Conservation (phyloP, 441 rosid genomes). For the Gossypium lobatum region DNA sequence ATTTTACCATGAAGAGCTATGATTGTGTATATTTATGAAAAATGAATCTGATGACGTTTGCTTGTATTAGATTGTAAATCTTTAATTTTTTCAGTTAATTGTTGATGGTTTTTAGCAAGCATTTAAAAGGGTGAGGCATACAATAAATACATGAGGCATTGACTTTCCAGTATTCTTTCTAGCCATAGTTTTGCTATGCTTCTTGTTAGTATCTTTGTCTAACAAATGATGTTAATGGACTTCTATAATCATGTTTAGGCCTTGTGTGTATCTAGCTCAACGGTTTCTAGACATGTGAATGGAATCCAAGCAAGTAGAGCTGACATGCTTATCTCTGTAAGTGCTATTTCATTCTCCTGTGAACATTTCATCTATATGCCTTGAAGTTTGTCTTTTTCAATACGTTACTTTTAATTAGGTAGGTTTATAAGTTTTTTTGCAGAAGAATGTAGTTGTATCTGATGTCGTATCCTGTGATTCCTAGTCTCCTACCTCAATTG, state of each 20-base stretch:
- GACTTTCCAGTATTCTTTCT: background rate
- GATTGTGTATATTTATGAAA: constrained; percentile 6
- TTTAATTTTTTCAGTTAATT: background rate
- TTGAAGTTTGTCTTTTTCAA: background rate
- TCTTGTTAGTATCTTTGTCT: background rate
- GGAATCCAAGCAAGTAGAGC: constrained; percentile 81
- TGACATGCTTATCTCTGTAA: constrained; percentile 86
- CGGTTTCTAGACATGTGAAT: constrained; percentile 62
- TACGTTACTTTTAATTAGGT: background rate
- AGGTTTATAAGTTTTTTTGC: background rate
- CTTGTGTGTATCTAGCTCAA: constrained; percentile 59
- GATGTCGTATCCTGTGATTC: background rate
- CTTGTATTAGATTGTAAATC: background rate
- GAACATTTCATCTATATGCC: background rate
- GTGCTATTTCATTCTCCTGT: constrained; percentile 20
- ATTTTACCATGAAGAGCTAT: background rate
- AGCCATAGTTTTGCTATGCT: background rate
- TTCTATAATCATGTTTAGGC: constrained; percentile 42
- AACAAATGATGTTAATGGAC: constrained; percentile 11
- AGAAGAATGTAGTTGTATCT: background rate
- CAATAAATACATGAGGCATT: background rate
- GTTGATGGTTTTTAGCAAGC: background rate
- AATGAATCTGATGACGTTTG: background rate
- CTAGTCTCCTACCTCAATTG: background rate
- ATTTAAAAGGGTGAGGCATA: background rate